These are phyloP conservation scores for Chenopodium suecicum DNA, from an alignment of 148 eudicot species.

Conservation along the genomic window DNA sequence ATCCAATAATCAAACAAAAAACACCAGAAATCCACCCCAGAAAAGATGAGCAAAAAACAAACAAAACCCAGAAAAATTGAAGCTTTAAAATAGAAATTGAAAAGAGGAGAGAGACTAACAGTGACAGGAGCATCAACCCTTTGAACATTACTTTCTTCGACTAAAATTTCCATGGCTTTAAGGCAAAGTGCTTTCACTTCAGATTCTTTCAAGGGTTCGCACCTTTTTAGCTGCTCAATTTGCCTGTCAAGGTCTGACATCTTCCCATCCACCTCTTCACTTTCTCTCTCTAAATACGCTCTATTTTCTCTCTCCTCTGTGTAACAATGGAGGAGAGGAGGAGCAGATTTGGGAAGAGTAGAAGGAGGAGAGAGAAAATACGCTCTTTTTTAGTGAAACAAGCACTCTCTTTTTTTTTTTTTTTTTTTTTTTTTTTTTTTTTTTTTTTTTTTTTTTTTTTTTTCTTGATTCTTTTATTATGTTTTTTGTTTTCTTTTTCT, in stretches of 20 bases:
- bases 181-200: constrained; percentile 84
- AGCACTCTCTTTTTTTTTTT: too few species aligned
- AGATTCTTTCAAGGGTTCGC: constrained; percentile 76
- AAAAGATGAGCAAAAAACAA: neutral
- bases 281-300: neutral
- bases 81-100: neutral
- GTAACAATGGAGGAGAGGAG: neutral
- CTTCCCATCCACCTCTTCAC: constrained; percentile 6
- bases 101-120: constrained; percentile 35
- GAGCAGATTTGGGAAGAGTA: constrained; percentile 11
- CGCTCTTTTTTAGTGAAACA: neutral
- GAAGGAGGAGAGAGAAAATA: neutral
- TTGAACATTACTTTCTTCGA: constrained; percentile 90
- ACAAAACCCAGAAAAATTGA: neutral
- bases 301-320: neutral
- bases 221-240: constrained; percentile 84
- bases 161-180: constrained; percentile 89
- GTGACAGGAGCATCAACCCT: constrained; percentile 95
- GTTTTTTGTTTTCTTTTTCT: too few species aligned
- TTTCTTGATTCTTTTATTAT: too few species aligned
- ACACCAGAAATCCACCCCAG: neutral
- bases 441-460: too few species aligned
- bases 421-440: too few species aligned
- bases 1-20: neutral
- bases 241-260: constrained; percentile 95